Evolutionary conservation across 768 basidiomycete species (phyloP).

Genomic region (Lactarius tabidus): DNA sequence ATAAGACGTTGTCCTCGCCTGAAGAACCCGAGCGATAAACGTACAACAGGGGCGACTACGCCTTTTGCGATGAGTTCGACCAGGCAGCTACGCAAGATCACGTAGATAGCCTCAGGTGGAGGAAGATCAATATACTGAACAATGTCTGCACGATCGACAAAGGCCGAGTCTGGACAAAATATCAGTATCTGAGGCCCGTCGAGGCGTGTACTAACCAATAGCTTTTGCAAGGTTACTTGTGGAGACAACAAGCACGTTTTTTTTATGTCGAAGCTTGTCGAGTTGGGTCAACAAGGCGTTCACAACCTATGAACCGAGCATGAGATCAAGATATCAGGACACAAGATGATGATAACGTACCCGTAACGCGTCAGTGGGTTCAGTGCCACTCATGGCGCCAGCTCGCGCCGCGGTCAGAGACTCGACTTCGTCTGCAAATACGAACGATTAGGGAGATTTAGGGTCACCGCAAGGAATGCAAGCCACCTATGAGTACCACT

Average conservation of each 20-base stretch:
- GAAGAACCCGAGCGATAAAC: slow-evolving; percentile 28
- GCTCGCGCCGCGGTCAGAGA: slow-evolving; percentile 91
- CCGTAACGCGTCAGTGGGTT: slow-evolving; percentile 90
- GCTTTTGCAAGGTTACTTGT: slow-evolving; percentile 94
- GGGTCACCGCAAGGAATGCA: background rate
- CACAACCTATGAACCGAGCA: slow-evolving; percentile 62
- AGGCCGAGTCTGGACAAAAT: slow-evolving; percentile 72
- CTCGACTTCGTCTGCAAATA: slow-evolving; percentile 83
- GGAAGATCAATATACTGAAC: slow-evolving; percentile 93
- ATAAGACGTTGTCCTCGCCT: background rate
- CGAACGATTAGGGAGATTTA: background rate
- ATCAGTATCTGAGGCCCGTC: slow-evolving; percentile 4
- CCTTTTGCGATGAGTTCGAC: slow-evolving; percentile 72
- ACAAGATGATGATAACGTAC: slow-evolving; percentile 40
- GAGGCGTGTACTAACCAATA: slow-evolving; percentile 57
- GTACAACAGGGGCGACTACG: slow-evolving; percentile 60
- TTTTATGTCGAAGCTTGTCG: slow-evolving; percentile 88
- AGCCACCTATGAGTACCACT: slow-evolving; percentile 84
- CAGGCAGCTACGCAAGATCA: slow-evolving; percentile 81
- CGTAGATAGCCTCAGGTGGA: slow-evolving; percentile 87
- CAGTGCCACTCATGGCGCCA: slow-evolving; percentile 91
- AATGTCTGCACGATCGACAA: slow-evolving; percentile 95
- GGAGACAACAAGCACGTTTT: slow-evolving; percentile 94
- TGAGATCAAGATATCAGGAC: background rate
- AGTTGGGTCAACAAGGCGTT: slow-evolving; percentile 96